Base-by-base conservation (phyloP, 495 filamentous ascomycete species). In the Lophiotrema nucula region DNA sequence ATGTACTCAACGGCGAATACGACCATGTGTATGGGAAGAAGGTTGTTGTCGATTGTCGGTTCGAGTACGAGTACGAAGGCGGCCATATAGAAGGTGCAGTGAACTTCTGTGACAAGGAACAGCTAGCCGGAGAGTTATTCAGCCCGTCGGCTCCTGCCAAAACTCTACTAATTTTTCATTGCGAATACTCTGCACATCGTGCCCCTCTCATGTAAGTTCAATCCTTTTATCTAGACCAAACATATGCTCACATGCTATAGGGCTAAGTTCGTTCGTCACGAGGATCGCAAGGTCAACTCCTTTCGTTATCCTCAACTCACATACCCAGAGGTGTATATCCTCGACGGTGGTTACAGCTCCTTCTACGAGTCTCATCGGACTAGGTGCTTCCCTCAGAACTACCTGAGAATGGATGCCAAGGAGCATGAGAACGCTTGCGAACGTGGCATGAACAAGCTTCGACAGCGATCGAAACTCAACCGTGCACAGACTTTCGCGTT, bases 41-140 rank as follows among this genome's bases (percentile, higher is more conserved):
- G 59, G 79, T 93, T 70, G 77, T 99, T 62, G 83, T 99, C 48
- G 95, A 99, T 67, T 99, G 95, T 69, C 88, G 93, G 11, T 99
- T 99, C 70, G 95, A 97, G 73, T 99, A 97, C 70, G 95, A 99
- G 73, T 99, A 92, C 70, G 86, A 95, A 26, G 95, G 95, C 41
- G 95, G 95, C 16, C 95, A 99, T 68, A 96, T 99, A 59, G 80
- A 88, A 45, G 88, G 88, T 0, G 95, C 95, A 27, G 74, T 95
- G 66, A 99, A 99, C 74, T 90, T 88, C 76, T 97, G 96, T 69
- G 89, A 96, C 72, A 97, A 96, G 72, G 92, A 97, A 60, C 71
- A 83, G 26, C 76, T 99, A 56, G 84, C 91, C 0, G 74, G 75
- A 47, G 80, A 90, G 45, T 81, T 99, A 10, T 95, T 99, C 70